Conservation (phyloP, 306 rosid genomes). For the Benincasa hispida region DNA sequence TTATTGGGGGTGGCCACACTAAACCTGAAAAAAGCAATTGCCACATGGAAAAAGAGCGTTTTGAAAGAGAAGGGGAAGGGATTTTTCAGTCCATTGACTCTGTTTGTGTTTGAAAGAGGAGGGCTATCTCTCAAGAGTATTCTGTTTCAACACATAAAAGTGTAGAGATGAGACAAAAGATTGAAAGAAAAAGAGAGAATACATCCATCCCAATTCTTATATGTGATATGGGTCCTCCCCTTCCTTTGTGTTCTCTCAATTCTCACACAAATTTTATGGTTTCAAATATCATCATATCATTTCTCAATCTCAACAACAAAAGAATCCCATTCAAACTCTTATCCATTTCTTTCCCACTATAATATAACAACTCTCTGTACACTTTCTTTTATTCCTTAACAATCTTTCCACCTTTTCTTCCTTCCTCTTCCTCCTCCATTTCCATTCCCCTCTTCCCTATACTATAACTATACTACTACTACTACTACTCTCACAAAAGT, state of each 20-base stretch:
- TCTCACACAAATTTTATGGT: neutral
- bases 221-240: neutral
- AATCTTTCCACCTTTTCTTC: neutral
- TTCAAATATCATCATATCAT: neutral
- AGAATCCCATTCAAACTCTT: neutral
- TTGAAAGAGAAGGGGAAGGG: neutral
- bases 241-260: neutral
- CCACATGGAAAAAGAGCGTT: constrained; percentile 4
- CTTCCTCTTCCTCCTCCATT: neutral
- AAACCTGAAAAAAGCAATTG: constrained; percentile 3
- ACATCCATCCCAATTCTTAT: neutral
- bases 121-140: neutral
- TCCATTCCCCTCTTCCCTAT: neutral
- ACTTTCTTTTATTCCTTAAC: constrained; percentile 2
- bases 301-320: neutral
- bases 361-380: neutral
- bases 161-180: neutral
- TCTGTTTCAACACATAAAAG: constrained; percentile 1
- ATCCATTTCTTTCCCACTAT: neutral
- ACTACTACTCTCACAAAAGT: neutral
- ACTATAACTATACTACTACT: neutral
- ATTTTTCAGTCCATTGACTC: neutral
- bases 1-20: neutral
- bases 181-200: neutral
- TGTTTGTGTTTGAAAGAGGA: neutral